A percentile compares a stretch with the other conserved stretches of the same genome.
Conservation (phyloP, 345 rosid genomes). For the Eucalyptus marginata region DNA sequence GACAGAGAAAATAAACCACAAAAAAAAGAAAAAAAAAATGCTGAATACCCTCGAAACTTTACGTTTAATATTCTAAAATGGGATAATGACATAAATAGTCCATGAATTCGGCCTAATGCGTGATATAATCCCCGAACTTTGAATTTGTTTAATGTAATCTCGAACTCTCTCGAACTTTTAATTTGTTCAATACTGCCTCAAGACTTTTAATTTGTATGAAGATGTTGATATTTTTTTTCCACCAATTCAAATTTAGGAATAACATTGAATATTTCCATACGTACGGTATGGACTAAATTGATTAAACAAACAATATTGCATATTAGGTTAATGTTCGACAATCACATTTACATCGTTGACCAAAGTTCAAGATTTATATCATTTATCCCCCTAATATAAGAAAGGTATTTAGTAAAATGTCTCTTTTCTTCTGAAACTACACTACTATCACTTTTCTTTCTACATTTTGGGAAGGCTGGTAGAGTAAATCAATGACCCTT, state of each 20-base stretch:
- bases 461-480: not conserved
- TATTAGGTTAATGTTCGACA: too few relatives aligned
- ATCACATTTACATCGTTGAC: too few relatives aligned
- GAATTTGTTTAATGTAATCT: too few relatives aligned
- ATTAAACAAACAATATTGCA: too few relatives aligned
- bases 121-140: too few relatives aligned
- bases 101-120: not conserved
- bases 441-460: not conserved
- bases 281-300: too few relatives aligned
- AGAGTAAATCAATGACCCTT: not conserved
- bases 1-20: not conserved
- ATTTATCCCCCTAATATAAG: not conserved
- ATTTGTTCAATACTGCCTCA: too few relatives aligned
- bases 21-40: not conserved
- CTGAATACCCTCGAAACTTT: not conserved
- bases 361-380: too few relatives aligned
- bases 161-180: not conserved
- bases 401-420: not conserved
- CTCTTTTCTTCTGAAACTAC: not conserved
- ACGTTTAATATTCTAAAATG: not conserved
- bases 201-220: accelerated
- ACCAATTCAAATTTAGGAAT: too few relatives aligned
- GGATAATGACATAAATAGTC: accelerated
- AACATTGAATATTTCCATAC: not conserved
- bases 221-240: too few relatives aligned